Conservation (phyloP, 306 rosid genomes). For the Ochetophila trinervis region DNA sequence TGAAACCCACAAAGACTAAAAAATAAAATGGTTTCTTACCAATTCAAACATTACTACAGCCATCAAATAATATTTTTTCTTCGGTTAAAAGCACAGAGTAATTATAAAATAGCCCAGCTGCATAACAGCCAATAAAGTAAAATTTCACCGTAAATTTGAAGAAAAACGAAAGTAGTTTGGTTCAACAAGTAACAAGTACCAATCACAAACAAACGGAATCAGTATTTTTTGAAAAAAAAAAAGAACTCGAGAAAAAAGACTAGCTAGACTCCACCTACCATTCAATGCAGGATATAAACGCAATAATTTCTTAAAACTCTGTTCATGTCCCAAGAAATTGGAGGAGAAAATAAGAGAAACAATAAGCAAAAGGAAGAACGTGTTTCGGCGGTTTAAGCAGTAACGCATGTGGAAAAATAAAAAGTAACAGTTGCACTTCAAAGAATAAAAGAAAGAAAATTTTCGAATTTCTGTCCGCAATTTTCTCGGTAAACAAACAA, state of each 20-base stretch:
- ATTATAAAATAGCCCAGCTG: neutral
- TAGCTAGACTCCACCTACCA: neutral
- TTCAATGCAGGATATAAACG: neutral
- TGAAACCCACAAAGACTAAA: no score
- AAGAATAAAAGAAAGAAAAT: neutral
- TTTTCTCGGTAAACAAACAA: slow-evolving; percentile 16
- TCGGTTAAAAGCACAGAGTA: neutral
- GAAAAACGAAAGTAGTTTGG: neutral
- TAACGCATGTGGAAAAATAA: neutral
- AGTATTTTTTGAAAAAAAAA: neutral
- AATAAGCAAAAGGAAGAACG: neutral
- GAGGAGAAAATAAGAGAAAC: slow-evolving; percentile 3
- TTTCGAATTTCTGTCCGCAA: neutral
- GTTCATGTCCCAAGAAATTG: slow-evolving; percentile 11
- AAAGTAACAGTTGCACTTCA: neutral
- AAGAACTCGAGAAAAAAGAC: neutral
- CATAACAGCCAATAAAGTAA: neutral
- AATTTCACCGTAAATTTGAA: neutral
- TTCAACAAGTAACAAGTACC: neutral
- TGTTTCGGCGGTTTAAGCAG: no score
- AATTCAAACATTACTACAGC: neutral
- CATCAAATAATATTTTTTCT: neutral
- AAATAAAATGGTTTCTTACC: neutral
- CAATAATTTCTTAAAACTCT: neutral
- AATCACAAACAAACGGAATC: neutral